Conservation (phyloP, 768 basidiomycete species). For the Xerocomellus intermedius region DNA sequence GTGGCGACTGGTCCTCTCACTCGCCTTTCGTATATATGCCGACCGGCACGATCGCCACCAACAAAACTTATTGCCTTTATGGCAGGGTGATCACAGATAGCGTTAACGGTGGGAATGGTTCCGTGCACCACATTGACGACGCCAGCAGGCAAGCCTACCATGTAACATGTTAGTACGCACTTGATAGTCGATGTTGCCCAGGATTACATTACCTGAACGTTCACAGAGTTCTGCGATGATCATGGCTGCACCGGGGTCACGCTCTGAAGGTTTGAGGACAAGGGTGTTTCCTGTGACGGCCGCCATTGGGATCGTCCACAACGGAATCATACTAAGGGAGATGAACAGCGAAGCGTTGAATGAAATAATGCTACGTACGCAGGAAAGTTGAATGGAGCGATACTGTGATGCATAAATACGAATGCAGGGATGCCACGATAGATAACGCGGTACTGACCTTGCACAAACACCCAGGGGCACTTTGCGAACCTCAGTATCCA, state of each 20-base stretch:
- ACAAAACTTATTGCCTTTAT: conserved; percentile 98
- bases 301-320: conserved; percentile 94
- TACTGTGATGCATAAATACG: conserved; percentile 36
- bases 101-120: conserved; percentile 84
- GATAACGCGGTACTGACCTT: conserved; percentile 35
- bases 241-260: conserved; percentile 96
- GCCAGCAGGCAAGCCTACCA: conserved; percentile 71
- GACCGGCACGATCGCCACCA: conserved; percentile 89
- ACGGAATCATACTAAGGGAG: conserved; percentile 78
- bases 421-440: neutral
- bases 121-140: conserved; percentile 94
- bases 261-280: conserved; percentile 92
- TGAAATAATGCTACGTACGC: conserved; percentile 49
- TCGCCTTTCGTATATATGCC: conserved; percentile 88
- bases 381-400: conserved; percentile 89
- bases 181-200: neutral
- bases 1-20: conserved; percentile 3
- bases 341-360: neutral
- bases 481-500: conserved; percentile 89
- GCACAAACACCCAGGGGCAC: conserved; percentile 88
- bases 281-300: conserved; percentile 90
- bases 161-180: neutral
- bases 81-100: conserved; percentile 86
- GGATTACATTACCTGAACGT: conserved; percentile 55
- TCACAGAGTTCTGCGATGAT: conserved; percentile 95